phyloP scores from a whole-genome alignment of 257 asterid species.

The Petunia secreta region DNA sequence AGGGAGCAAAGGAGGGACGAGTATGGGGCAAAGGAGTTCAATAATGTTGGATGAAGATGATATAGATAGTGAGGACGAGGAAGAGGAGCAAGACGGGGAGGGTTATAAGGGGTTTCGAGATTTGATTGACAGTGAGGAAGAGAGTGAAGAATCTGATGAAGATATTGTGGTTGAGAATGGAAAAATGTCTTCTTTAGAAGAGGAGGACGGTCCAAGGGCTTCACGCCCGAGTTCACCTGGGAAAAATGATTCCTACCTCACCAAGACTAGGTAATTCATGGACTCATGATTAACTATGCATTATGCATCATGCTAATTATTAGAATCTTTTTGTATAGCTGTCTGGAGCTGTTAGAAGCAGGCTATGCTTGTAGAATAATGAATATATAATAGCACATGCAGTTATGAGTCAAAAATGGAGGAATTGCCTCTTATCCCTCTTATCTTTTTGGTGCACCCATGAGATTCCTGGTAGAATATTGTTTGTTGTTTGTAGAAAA shows the following conservation, averaged over 20 bases:
- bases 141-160: conserved; percentile 44
- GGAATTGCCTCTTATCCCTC: too few species aligned
- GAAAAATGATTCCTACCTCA: conserved; percentile 68
- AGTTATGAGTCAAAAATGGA: background rate
- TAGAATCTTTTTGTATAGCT: conserved; percentile 12
- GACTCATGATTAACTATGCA: background rate
- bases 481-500: too few species aligned
- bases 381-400: background rate
- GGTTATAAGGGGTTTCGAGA: conserved; percentile 57
- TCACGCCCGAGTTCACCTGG: conserved; percentile 44
- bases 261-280: conserved; percentile 70
- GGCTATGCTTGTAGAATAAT: background rate
- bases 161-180: conserved; percentile 44
- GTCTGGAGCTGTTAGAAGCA: conserved; percentile 14
- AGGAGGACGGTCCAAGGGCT: conserved; percentile 15
- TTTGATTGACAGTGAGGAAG: conserved; percentile 68
- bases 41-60: conserved; percentile 53
- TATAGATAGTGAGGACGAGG: conserved; percentile 39
- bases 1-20: conserved; percentile 37
- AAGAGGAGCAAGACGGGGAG: conserved; percentile 36
- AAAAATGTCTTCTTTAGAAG: conserved; percentile 21
- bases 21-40: conserved; percentile 40
- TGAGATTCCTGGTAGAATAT: too few species aligned
- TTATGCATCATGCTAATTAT: background rate
- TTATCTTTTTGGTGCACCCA: too few species aligned